These are phyloP conservation scores for Cyphellophora europaea DNA, from an alignment of 2,329 filamentous ascomycete species.

Conservation along the genomic window DNA sequence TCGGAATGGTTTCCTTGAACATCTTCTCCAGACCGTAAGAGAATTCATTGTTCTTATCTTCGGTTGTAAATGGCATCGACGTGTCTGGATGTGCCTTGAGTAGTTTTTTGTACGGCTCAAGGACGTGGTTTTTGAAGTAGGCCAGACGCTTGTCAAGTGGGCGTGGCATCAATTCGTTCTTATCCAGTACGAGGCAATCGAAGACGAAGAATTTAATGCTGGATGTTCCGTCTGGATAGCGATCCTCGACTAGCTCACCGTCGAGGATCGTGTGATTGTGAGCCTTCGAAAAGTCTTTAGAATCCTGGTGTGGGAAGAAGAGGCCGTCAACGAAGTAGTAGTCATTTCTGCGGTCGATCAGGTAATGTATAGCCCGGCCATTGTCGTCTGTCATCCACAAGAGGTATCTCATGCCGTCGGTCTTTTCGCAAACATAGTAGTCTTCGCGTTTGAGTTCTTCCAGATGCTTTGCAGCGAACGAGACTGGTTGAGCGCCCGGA, in stretches of 20 bases:
- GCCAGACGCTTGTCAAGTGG: constrained; percentile 82
- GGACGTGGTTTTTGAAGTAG: constrained; percentile 71
- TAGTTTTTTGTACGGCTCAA: constrained; percentile 66
- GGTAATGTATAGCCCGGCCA: constrained; percentile 62
- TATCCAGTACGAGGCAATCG: constrained; percentile 78
- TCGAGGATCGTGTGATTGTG: constrained; percentile 79
- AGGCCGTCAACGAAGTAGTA: constrained; percentile 78
- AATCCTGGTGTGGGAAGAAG: constrained; percentile 67
- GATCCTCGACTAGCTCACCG: constrained; percentile 85
- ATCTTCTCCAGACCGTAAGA: constrained; percentile 85
- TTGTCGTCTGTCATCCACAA: constrained; percentile 63
- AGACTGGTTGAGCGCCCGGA: constrained; percentile 88
- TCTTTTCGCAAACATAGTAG: constrained; percentile 98
- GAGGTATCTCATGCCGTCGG: constrained; percentile 91
- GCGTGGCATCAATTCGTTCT: constrained; percentile 63
- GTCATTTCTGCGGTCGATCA: constrained; percentile 97
- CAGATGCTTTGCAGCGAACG: constrained; percentile 73
- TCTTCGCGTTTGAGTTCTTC: constrained; percentile 73
- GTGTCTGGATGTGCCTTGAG: constrained; percentile 67
- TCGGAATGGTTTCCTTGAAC: constrained; percentile 78
- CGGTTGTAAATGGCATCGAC: constrained; percentile 63
- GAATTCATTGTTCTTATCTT: constrained; percentile 83
- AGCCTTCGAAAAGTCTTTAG: constrained; percentile 52
- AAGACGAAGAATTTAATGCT: constrained; percentile 85
- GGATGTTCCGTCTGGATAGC: constrained; percentile 54